Base-by-base conservation (phyloP, 345 rosid genomes). In the Citrus maxima region DNA sequence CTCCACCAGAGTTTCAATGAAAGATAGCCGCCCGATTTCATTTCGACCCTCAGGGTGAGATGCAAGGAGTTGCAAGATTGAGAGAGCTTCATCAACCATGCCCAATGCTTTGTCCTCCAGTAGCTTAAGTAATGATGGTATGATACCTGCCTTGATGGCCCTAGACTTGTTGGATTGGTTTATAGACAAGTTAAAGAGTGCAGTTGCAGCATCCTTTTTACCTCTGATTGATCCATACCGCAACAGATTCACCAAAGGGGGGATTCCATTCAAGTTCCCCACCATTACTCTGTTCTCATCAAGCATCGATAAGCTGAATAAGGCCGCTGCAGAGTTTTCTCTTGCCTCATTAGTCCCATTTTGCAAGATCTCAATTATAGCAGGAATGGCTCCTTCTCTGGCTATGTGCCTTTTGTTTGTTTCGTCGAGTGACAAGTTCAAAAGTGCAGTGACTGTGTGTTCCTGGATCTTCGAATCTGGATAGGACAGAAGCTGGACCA, bases 191-290 rank as follows among this genome's bases (percentile, higher is more conserved):
- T 89, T 89, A 80, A 90, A 90, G 9, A 90, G 88, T 46, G 94
- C 92, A 1, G 92, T 90, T 14, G 91, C 91, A n/a, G 94, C 92
- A 60, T 89, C 94, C 18, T 90, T 90, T 84, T 87, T 90, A 1
- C 92, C 94, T 70, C 94, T 82, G 56, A 70, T 56, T 6, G 94
- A 84, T 30, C 94, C 94, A 2, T 87, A 74, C 49, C 77, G 78
- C 54, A 90, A 51, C 62, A 90, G 90, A 13, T 83, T 68, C 9
- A 90, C 91, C 77, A 90, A 72, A 0, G 94, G 90, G n/a, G 88
- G 92, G 78, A 90, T 90, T 12, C 90, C 94, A 18, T 85, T 77
- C 73, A 70, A 40, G 49, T 79, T 70, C 25, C 92, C 92, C 5
- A 90, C 80, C 0, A 88, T 84, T 13, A 81, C 89, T 79, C 85